These are phyloP conservation scores for Aspergillus novoparasiticus DNA, from an alignment of 2,329 filamentous ascomycete genomes.

Conservation along the genomic window DNA sequence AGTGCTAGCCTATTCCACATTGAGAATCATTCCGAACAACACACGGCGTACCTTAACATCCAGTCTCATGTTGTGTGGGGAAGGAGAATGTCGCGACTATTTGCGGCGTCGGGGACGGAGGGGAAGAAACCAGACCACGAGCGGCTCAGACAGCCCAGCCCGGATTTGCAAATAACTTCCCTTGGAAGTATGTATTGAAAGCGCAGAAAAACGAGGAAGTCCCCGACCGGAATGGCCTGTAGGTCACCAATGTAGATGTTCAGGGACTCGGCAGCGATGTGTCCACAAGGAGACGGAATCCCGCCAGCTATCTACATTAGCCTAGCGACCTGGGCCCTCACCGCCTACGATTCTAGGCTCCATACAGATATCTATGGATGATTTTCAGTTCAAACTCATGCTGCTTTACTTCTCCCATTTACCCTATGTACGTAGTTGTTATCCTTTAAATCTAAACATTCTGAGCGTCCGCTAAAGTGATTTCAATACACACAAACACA, in stretches of 20 bases:
- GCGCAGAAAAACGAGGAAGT: slow-evolving; percentile 15
- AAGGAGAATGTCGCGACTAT: slow-evolving; percentile 33
- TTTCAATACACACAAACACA: not conserved
- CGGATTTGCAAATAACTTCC: slow-evolving; percentile 16
- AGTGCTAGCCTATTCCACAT: not conserved
- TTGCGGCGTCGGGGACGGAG: slow-evolving; percentile 38
- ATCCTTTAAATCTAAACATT: not conserved
- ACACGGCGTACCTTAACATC: slow-evolving; percentile 58
- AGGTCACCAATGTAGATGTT: slow-evolving; percentile 15
- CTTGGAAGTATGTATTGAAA: slow-evolving; percentile 11
- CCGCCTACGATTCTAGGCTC: slow-evolving; percentile 25
- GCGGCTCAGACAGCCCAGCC: slow-evolving; percentile 38
- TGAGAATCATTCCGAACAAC: slow-evolving; percentile 5
- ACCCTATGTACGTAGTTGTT: not conserved
- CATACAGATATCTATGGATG: not conserved
- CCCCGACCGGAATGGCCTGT: slow-evolving; percentile 22
- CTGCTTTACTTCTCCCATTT: not conserved
- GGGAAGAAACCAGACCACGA: slow-evolving; percentile 34
- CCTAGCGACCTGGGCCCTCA: slow-evolving; percentile 29
- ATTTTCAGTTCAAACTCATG: not conserved
- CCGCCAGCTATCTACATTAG: slow-evolving; percentile 35
- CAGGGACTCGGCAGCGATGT: slow-evolving; percentile 31
- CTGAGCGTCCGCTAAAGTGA: not conserved
- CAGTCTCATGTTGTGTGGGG: slow-evolving; percentile 56
- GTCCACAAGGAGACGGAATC: slow-evolving; percentile 36